These are phyloP conservation scores for Exidia glandulosa DNA, from an alignment of 768 basidiomycete genomes.

Conservation along the genomic window DNA sequence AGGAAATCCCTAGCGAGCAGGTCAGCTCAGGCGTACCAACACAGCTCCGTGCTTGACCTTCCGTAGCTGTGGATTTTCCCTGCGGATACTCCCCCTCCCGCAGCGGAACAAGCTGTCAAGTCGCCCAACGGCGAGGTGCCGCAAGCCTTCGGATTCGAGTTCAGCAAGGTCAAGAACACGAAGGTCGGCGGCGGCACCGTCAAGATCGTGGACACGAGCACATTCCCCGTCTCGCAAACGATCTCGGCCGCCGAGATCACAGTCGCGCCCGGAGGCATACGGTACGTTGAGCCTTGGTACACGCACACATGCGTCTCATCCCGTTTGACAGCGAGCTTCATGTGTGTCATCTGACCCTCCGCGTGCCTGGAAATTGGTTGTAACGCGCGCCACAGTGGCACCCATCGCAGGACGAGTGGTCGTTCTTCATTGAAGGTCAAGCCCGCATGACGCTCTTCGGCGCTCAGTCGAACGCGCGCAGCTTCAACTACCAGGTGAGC, in stretches of 20 bases:
- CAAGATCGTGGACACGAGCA: conserved; percentile 46
- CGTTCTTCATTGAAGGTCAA: conserved; percentile 26
- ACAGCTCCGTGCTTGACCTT: neutral
- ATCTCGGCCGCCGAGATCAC: conserved; percentile 47
- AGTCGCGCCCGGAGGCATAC: conserved; percentile 50
- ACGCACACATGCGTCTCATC: neutral
- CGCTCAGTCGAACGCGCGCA: conserved; percentile 38
- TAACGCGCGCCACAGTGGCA: conserved; percentile 44
- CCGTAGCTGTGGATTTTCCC: conserved; percentile 44
- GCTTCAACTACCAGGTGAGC: conserved; percentile 51
- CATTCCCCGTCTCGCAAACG: conserved; percentile 41
- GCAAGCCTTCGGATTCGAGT: conserved; percentile 40
- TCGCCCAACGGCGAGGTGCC: conserved; percentile 31
- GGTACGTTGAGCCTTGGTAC: conserved; percentile 21
- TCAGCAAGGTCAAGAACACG: conserved; percentile 36
- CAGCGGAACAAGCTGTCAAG: neutral
- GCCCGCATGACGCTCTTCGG: conserved; percentile 50
- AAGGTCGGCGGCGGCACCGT: conserved; percentile 42
- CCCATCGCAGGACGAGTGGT: conserved; percentile 34
- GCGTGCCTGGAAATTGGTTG: conserved; percentile 3
- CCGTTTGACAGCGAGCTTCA: conserved; percentile 37
- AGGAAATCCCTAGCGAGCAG: conserved; percentile 33
- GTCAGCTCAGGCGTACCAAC: conserved; percentile 30
- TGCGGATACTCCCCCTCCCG: conserved; percentile 13
- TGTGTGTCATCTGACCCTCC: conserved; percentile 20